Conservation (phyloP, 2,329 filamentous ascomycete genomes). For the Blastomyces silverae region DNA sequence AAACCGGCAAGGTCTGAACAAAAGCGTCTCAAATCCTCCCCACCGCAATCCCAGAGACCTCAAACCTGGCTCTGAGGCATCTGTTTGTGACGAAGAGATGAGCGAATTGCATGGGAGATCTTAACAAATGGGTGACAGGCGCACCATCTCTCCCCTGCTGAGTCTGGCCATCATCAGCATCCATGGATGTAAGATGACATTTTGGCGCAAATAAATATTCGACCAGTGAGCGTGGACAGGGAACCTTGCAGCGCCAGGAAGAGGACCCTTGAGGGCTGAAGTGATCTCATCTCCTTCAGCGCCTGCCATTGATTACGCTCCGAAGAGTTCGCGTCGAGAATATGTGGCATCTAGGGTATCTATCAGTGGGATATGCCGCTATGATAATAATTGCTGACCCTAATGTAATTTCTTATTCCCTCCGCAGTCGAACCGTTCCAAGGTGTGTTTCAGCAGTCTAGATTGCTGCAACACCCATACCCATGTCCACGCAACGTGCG, state of each 20-base stretch:
- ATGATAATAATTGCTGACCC: not conserved
- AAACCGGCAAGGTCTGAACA: not conserved
- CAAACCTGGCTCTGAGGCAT: not conserved
- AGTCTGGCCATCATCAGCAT: not conserved
- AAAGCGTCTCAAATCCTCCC: not conserved
- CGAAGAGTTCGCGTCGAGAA: not conserved
- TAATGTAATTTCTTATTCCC: not conserved
- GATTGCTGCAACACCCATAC: constrained; percentile 6
- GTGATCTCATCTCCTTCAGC: constrained; percentile 8
- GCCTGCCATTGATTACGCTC: not conserved
- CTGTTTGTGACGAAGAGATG: not conserved
- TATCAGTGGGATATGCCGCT: not conserved
- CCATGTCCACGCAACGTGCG: constrained; percentile 7
- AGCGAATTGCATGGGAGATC: not conserved
- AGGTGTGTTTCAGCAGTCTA: constrained; percentile 14
- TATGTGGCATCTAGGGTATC: not conserved
- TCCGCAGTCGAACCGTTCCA: not conserved
- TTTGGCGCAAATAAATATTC: not conserved
- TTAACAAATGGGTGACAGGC: not conserved
- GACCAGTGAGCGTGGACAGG: constrained; percentile 2
- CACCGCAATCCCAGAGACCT: not conserved
- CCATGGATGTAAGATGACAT: not conserved
- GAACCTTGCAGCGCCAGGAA: constrained; percentile 2
- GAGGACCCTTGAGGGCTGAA: not conserved
- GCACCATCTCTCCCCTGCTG: not conserved